Evolutionary conservation across 345 rosid species (phyloP).

Genomic region (Limnanthes douglasii): DNA sequence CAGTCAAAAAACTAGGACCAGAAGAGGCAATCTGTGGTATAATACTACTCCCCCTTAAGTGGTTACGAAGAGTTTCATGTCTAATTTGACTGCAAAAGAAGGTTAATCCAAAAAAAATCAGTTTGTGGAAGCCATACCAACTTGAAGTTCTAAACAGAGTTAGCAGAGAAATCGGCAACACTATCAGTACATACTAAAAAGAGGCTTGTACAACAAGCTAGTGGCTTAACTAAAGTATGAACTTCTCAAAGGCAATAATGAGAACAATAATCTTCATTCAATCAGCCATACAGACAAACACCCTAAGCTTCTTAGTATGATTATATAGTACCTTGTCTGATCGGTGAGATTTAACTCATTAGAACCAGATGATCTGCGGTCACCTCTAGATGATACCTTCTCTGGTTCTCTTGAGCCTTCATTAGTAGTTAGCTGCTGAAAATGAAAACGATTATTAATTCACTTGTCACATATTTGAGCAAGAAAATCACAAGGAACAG

Average conservation of each 20-base stretch:
- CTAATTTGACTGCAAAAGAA: slow-evolving; percentile 19
- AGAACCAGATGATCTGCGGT: slow-evolving; percentile 11
- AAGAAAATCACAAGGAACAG: background rate
- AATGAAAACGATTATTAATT: too few relatives aligned
- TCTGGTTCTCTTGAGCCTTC: slow-evolving; percentile 11
- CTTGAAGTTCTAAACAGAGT: background rate
- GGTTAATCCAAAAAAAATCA: background rate
- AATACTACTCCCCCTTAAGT: slow-evolving; percentile 11
- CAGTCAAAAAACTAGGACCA: slow-evolving; percentile 8
- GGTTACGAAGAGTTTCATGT: slow-evolving; percentile 24
- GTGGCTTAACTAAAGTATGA: background rate
- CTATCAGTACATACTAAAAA: background rate
- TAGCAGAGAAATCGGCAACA: background rate
- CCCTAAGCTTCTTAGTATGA: slow-evolving; percentile 2
- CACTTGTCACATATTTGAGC: too few relatives aligned
- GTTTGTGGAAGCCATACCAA: background rate
- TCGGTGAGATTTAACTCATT: slow-evolving; percentile 11
- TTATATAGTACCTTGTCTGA: slow-evolving; percentile 18
- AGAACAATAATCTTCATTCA: background rate
- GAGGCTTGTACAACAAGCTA: background rate
- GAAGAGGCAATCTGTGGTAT: slow-evolving; percentile 7
- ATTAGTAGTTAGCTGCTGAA: too few relatives aligned
- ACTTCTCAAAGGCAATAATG: too few relatives aligned
- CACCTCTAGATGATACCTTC: slow-evolving; percentile 13
- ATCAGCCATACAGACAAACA: background rate